Evolutionary conservation across 2,329 filamentous ascomycete species (phyloP).

Genomic region (Nemania sp.): DNA sequence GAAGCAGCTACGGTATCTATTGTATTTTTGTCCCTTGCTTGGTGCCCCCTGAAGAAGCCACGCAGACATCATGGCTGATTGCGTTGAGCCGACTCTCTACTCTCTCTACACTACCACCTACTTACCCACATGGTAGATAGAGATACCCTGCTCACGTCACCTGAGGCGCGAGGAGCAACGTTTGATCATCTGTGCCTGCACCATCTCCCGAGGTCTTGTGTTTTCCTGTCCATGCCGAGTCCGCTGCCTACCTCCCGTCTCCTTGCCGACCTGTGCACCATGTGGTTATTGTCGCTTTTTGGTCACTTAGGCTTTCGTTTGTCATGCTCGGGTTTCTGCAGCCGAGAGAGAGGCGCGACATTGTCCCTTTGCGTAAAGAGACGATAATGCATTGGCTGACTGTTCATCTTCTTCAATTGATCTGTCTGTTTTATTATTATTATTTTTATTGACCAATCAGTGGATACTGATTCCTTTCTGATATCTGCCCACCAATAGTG

Average conservation of each 20-base stretch:
- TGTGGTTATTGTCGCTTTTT: neutral
- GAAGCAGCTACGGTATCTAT: too few species aligned
- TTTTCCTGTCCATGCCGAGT: conserved; percentile 1
- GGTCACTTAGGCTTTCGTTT: conserved; percentile 9
- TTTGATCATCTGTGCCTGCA: conserved; percentile 19
- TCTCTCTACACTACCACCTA: too few species aligned
- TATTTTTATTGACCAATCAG: neutral
- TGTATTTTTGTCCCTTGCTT: too few species aligned
- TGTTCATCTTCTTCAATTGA: neutral
- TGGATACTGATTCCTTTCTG: neutral
- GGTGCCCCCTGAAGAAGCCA: neutral
- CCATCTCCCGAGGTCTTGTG: conserved; percentile 11
- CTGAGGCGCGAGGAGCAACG: conserved; percentile 2
- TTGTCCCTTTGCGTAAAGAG: neutral
- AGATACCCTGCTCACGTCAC: conserved; percentile 12
- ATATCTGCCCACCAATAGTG: neutral
- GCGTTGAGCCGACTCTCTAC: neutral
- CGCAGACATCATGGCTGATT: neutral
- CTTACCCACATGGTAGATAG: too few species aligned
- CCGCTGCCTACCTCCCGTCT: neutral
- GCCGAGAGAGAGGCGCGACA: neutral
- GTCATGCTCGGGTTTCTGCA: conserved; percentile 3
- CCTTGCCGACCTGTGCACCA: neutral
- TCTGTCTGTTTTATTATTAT: neutral
- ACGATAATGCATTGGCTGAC: neutral